Evolutionary conservation across 805 yeast species (phyloP).

Genomic region (Pichia pseudocactophila): DNA sequence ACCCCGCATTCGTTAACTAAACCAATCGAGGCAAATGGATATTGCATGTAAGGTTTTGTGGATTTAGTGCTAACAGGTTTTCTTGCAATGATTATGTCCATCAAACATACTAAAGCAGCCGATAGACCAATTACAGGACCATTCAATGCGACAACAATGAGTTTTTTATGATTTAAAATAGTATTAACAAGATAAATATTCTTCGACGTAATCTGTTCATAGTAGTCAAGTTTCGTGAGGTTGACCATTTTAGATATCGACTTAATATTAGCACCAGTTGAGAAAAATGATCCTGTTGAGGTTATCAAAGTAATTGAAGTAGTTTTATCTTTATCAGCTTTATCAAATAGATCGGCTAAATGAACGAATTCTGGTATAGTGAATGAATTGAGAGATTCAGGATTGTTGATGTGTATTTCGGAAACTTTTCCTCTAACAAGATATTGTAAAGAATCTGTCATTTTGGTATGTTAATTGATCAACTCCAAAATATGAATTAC

Average conservation of each 20-base stretch:
- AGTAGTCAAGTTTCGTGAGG: constrained; percentile 15
- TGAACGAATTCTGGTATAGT: constrained; percentile 53
- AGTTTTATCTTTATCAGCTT: constrained; percentile 53
- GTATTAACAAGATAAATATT: constrained; percentile 62
- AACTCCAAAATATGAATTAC: too few species aligned
- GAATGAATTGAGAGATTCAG: constrained; percentile 57
- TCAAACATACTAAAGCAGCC: constrained; percentile 63
- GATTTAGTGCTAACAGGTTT: neutral
- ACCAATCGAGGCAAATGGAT: constrained; percentile 78
- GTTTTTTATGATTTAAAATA: constrained; percentile 61
- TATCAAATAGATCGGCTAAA: constrained; percentile 48
- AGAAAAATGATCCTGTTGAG: constrained; percentile 66
- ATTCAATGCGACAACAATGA: constrained; percentile 64
- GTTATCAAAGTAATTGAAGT: constrained; percentile 60
- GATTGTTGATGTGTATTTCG: constrained; percentile 58
- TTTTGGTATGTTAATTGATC: too few species aligned
- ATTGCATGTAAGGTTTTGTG: constrained; percentile 35
- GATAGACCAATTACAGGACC: constrained; percentile 83
- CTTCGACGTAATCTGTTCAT: constrained; percentile 40
- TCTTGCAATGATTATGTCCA: constrained; percentile 63
- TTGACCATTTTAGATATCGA: constrained; percentile 23
- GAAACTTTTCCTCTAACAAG: constrained; percentile 18
- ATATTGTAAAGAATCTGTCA: constrained; percentile 10
- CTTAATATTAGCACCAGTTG: constrained; percentile 76
- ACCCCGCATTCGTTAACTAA: constrained; percentile 78